A percentile compares a stretch with the other conserved stretches of the same genome.
Conservation (phyloP, 768 basidiomycete species). For the Strobilomyces dryophilus region DNA sequence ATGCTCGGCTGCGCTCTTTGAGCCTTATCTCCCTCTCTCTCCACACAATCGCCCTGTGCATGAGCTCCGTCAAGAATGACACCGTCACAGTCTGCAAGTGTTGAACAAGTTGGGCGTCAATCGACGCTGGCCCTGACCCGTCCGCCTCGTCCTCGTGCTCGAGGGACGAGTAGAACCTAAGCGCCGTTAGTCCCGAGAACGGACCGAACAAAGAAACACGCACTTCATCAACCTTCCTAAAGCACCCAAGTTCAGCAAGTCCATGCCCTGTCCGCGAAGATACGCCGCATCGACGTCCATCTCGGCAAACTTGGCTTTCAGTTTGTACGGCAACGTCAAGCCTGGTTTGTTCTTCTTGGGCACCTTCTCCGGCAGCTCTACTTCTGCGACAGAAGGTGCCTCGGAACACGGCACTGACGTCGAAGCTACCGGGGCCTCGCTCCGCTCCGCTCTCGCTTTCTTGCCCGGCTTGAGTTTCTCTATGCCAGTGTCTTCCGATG, state of each 20-base stretch:
- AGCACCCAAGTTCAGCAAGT: conserved; percentile 35
- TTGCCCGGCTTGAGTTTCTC: conserved; percentile 39
- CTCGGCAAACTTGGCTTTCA: conserved; percentile 38
- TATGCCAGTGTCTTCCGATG: not conserved
- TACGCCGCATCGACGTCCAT: conserved; percentile 43
- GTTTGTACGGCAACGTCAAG: conserved; percentile 42
- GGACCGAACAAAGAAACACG: conserved; percentile 14
- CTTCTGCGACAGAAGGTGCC: conserved; percentile 8
- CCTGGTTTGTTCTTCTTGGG: conserved; percentile 31
- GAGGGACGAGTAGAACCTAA: conserved; percentile 30
- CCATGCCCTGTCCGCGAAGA: conserved; percentile 41
- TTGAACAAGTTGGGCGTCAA: conserved; percentile 48
- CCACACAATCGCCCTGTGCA: conserved; percentile 48
- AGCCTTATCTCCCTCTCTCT: conserved; percentile 56
- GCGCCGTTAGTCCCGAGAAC: conserved; percentile 2
- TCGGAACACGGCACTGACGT: conserved; percentile 6
- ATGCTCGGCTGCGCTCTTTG: conserved; percentile 58
- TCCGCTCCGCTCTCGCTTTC: conserved; percentile 8
- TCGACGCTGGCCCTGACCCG: conserved; percentile 26
- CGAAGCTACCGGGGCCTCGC: conserved; percentile 5
- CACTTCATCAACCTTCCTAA: conserved; percentile 41
- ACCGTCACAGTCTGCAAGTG: conserved; percentile 43
- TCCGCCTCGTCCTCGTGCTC: conserved; percentile 21
- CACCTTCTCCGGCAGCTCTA: conserved; percentile 5
- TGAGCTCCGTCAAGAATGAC: conserved; percentile 48